Base-by-base conservation (phyloP, 441 rosid species). In the Mallotus japonicus region DNA sequence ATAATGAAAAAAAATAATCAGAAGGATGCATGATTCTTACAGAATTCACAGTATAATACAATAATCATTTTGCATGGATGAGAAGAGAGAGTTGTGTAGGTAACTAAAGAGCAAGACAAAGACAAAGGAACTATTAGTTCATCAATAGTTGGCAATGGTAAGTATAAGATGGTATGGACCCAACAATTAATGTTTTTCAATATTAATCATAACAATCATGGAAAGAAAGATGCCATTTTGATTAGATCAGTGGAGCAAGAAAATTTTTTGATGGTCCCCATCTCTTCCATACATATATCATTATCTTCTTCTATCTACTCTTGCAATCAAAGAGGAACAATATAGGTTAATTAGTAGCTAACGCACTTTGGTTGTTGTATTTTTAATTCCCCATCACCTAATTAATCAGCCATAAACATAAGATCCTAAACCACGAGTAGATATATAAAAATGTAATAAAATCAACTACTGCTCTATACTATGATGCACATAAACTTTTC, bases 121-220 rank as follows among this genome's bases (percentile, higher is more conserved):
- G 77, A 77, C 80, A 62, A 73, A 61, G 70, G 73, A 76, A 59
- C 42, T 66, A 66, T 12, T 15, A 63, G 15, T 63, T 42, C 3
- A 46, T 46, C 3, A 65, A 22, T 22, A 24, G 56, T 46, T 19
- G 69, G 56, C 22, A 50, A 16, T 9, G 28, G 12, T 20, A 64
- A 51, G 70, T 34, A 34, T 34, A 34, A 37, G 40, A 37, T 37
- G 40, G 12, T 12, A 64, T 51, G 71, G 47, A 15, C 71, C 71
- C 59, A 49, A 22, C 13, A 28, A 50, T 42, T 61, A 32, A 15
- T 49, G 47, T 61, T 60, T 37, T 24, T 49, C n/a, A 46, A 71
- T 50, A 34, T 12, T 34, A 72, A 63, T 54, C 51, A 40, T 63
- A 63, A 11, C 20, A 72, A 62, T 47, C 57, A 60, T 46, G 34